Evolutionary conservation across 805 yeast genomes (phyloP).

Genomic region (Starmerella powellii): DNA sequence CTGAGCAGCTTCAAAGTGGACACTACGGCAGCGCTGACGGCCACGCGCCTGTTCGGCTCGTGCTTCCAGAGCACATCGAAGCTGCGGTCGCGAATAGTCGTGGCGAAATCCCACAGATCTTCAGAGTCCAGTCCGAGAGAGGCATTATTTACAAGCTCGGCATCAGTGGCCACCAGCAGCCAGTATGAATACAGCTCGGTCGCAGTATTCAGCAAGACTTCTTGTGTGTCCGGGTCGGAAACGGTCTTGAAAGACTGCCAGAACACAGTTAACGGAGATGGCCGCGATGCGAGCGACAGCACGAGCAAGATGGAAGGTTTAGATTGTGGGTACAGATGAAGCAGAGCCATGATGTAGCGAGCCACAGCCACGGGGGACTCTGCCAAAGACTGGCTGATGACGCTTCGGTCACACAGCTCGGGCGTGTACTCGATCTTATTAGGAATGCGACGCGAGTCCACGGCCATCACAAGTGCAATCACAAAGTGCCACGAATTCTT

Average conservation of each 20-base stretch:
- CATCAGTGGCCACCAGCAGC: conserved; percentile 54
- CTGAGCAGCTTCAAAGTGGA: conserved; percentile 44
- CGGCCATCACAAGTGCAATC: neutral
- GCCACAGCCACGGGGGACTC: neutral
- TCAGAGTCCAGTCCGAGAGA: conserved; percentile 32
- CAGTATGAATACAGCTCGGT: conserved; percentile 56
- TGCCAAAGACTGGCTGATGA: neutral
- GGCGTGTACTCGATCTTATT: neutral
- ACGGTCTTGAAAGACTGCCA: conserved; percentile 15
- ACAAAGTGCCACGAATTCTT: conserved; percentile 9
- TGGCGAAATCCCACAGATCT: conserved; percentile 34
- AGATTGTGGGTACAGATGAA: conserved; percentile 9
- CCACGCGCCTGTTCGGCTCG: conserved; percentile 9
- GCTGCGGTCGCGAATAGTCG: conserved; percentile 41
- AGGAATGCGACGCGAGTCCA: neutral
- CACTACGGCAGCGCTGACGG: conserved; percentile 21
- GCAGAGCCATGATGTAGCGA: conserved; percentile 14
- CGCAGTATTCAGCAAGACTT: conserved; percentile 35
- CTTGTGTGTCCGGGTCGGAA: neutral
- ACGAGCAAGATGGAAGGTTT: conserved; percentile 5
- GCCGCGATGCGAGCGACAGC: conserved; percentile 8
- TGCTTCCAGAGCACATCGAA: conserved; percentile 38
- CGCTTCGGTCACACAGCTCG: neutral
- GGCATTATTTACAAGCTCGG: conserved; percentile 41
- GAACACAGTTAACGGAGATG: conserved; percentile 9